These are phyloP conservation scores for Colletotrichum tropicicola DNA, from an alignment of 2,329 filamentous ascomycete species.

Conservation along the genomic window DNA sequence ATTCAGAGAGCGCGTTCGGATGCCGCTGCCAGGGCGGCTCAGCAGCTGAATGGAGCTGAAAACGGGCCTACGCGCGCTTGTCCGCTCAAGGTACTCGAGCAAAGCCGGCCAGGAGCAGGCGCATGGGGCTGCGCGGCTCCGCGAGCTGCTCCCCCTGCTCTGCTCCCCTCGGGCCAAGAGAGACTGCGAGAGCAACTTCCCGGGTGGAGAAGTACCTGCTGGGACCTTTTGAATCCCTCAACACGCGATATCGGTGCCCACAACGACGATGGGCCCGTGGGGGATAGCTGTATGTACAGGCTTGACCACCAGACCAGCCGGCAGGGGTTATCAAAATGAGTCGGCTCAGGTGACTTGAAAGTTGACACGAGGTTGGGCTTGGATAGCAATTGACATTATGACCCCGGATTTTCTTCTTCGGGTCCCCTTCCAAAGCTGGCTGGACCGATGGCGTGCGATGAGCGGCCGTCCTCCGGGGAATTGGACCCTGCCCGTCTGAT, in stretches of 20 bases:
- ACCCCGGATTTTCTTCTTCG: conserved; percentile 22
- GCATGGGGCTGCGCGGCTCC: conserved; percentile 15
- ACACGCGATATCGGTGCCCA: conserved; percentile 23
- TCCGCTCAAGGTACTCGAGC: background rate
- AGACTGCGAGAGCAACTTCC: conserved; percentile 7
- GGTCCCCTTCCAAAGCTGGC: background rate
- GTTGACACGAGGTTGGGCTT: conserved; percentile 13
- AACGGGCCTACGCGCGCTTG: background rate
- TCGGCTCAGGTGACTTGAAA: conserved; percentile 29
- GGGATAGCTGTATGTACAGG: background rate
- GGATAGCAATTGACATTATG: conserved; percentile 9
- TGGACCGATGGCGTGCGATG: conserved; percentile 24
- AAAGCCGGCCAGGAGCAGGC: background rate
- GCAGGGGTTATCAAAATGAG: conserved; percentile 16
- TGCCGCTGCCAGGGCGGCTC: conserved; percentile 19
- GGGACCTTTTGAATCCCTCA: conserved; percentile 11
- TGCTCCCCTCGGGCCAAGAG: background rate
- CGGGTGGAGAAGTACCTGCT: background rate
- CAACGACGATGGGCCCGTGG: conserved; percentile 24
- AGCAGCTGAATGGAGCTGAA: conserved; percentile 22
- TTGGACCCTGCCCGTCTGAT: conserved; percentile 2
- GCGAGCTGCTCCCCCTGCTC: background rate
- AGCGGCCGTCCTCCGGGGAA: conserved; percentile 2
- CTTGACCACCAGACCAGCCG: background rate
- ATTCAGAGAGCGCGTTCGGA: background rate